phyloP scores from a whole-genome alignment of 164 flowering plant genomes.

The Brasenia schreberi region DNA sequence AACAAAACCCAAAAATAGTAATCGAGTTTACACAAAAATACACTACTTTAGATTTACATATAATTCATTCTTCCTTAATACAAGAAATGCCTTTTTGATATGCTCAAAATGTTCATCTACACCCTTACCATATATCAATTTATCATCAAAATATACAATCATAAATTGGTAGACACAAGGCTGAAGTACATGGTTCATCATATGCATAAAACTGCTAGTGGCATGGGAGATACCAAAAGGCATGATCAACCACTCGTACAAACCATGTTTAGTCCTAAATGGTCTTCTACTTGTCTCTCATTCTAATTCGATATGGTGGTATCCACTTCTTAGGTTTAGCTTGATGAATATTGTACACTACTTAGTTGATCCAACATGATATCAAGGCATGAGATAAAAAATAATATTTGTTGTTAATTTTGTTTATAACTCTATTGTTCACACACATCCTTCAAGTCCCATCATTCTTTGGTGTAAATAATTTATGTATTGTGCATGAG shows the following conservation, averaged over 20 bases:
- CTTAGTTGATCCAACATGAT: not conserved
- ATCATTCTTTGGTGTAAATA: not conserved
- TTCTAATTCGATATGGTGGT: not conserved
- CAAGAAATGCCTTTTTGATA: not conserved
- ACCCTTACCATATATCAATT: not conserved
- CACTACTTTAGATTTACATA: not conserved
- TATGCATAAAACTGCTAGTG: not conserved
- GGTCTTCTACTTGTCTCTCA: too few relatives aligned
- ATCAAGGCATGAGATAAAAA: not conserved
- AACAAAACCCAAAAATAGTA: not conserved
- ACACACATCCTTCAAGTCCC: not conserved
- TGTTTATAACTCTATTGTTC: not conserved
- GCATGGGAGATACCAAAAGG: not conserved
- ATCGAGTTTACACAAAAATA: not conserved
- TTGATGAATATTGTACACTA: not conserved
- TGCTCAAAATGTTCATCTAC: conserved; percentile 1
- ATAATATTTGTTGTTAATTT: not conserved
- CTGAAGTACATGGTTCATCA: not conserved
- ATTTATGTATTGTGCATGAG: not conserved
- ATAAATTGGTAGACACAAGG: not conserved
- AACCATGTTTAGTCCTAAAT: too few relatives aligned
- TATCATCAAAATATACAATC: not conserved
- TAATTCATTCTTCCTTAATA: not conserved
- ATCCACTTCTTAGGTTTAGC: not conserved
- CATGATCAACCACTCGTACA: too few relatives aligned